Conservation (phyloP, 2,329 filamentous ascomycete genomes). For the Aspergillus chevalieri region DNA sequence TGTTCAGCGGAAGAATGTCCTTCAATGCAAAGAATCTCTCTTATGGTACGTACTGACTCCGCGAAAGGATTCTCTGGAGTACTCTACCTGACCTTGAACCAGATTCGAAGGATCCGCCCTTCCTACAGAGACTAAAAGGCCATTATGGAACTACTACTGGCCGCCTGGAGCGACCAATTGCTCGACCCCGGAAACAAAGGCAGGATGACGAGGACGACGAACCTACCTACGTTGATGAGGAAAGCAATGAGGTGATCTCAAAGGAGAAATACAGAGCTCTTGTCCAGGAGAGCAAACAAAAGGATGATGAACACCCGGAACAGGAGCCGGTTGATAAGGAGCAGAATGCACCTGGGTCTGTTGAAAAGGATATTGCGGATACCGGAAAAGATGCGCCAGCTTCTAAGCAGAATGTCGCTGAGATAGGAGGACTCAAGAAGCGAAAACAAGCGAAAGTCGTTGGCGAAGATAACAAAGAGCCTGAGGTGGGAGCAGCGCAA, state of each 20-base stretch:
- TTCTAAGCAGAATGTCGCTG: constrained; percentile 32
- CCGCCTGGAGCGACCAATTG: constrained; percentile 32
- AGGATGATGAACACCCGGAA: constrained; percentile 8
- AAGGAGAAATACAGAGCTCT: constrained; percentile 40
- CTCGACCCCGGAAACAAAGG: constrained; percentile 31
- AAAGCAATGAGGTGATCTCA: constrained; percentile 38
- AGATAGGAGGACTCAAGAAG: constrained; percentile 37
- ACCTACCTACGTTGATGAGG: constrained; percentile 40
- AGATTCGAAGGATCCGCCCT: constrained; percentile 40
- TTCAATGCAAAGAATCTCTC: constrained; percentile 40
- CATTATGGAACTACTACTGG: constrained; percentile 31
- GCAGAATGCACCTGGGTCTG: constrained; percentile 5
- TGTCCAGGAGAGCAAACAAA: constrained; percentile 21
- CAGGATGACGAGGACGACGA: constrained; percentile 35
- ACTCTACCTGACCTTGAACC: constrained; percentile 2
- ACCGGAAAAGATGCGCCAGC: constrained; percentile 9
- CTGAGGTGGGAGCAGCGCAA: constrained; percentile 16
- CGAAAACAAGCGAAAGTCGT: constrained; percentile 39
- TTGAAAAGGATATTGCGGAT: constrained; percentile 10
- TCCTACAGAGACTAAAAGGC: constrained; percentile 36
- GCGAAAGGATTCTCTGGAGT: background rate
- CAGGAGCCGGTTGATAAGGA: constrained; percentile 6
- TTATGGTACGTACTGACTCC: constrained; percentile 29
- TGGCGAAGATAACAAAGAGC: constrained; percentile 23
- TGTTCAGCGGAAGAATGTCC: constrained; percentile 23